Evolutionary conservation across 129 eudicot species (phyloP).

Genomic region (Lactuca sativa): DNA sequence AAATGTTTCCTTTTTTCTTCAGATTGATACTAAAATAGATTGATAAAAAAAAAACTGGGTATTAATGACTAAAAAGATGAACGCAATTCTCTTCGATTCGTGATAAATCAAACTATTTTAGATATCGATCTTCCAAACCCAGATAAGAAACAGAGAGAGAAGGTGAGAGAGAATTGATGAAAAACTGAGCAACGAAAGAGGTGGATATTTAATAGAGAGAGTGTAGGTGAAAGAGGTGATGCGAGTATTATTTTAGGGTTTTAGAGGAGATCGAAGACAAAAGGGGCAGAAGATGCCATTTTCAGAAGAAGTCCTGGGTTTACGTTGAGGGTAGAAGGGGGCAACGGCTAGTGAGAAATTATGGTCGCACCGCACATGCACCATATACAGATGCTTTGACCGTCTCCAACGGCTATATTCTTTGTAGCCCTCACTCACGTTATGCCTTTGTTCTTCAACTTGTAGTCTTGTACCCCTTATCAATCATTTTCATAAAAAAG

Average conservation of each 20-base stretch:
- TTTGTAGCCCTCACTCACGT: constrained; percentile 1
- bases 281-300: constrained; percentile 4
- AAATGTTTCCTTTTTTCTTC: neutral
- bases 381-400: neutral
- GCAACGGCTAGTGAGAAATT: constrained; percentile 37
- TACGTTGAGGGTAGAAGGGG: constrained; percentile 19
- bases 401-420: constrained; percentile 35
- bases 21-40: neutral
- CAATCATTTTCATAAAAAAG: neutral
- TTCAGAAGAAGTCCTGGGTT: constrained; percentile 19
- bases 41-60: constrained; percentile 3
- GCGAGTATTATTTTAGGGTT: neutral
- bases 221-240: neutral
- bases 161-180: neutral
- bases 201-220: constrained; percentile 29
- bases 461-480: neutral
- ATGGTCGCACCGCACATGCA: neutral
- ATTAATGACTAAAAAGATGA: constrained; percentile 11
- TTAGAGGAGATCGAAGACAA: neutral
- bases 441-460: neutral
- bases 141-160: neutral
- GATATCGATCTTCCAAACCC: neutral
- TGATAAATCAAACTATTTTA: neutral
- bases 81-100: neutral
- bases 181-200: constrained; percentile 18